Evolutionary conservation across 768 basidiomycete species (phyloP).

Genomic region (Hebeloma cylindrosporum): DNA sequence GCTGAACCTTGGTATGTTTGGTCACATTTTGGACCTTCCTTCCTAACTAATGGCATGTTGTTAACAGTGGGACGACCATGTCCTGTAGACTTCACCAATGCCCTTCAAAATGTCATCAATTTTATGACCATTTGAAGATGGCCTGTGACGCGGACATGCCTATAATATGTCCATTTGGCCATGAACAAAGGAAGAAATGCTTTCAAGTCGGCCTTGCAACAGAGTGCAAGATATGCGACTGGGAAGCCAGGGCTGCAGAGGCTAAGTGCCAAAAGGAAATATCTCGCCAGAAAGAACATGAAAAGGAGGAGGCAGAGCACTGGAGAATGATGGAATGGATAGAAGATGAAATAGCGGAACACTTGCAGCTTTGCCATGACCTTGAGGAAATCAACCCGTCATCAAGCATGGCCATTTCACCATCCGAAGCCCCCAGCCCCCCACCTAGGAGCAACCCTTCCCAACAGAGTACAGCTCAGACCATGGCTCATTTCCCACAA

Average conservation of each 20-base stretch:
- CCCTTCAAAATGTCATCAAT: slow-evolving; percentile 60
- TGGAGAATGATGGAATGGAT: slow-evolving; percentile 41
- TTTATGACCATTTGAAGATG: slow-evolving; percentile 54
- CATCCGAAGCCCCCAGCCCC: background rate
- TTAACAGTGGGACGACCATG: slow-evolving; percentile 45
- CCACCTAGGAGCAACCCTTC: background rate
- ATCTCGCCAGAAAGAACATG: slow-evolving; percentile 42
- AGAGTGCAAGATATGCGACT: slow-evolving; percentile 51
- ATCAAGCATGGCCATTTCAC: background rate
- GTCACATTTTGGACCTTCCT: background rate
- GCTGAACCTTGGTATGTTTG: slow-evolving; percentile 52
- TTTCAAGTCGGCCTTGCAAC: slow-evolving; percentile 31
- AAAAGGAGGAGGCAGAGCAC: slow-evolving; percentile 45
- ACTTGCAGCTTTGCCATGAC: slow-evolving; percentile 38
- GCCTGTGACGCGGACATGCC: slow-evolving; percentile 40
- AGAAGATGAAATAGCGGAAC: slow-evolving; percentile 38
- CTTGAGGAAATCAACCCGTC: slow-evolving; percentile 24
- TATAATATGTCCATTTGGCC: slow-evolving; percentile 44
- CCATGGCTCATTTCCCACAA: background rate
- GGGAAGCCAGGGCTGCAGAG: slow-evolving; percentile 40
- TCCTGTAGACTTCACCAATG: slow-evolving; percentile 55
- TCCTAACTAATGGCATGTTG: background rate
- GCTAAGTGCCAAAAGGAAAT: slow-evolving; percentile 41
- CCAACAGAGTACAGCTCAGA: background rate
- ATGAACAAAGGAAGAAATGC: slow-evolving; percentile 46